Evolutionary conservation across 352 stramenopile species (phyloP).

Genomic region (Globisporangium spiculum): DNA sequence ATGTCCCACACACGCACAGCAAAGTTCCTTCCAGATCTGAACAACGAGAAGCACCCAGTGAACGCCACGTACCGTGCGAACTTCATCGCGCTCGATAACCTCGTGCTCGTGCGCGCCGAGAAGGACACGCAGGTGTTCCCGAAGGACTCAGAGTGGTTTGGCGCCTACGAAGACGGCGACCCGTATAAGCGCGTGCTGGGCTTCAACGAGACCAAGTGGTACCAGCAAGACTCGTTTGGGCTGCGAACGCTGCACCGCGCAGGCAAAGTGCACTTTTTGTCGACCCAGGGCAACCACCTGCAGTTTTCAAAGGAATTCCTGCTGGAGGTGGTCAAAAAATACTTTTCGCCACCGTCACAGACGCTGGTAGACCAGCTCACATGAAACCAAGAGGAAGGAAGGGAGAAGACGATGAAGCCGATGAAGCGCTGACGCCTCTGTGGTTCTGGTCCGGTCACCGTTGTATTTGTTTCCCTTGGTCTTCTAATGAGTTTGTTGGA

Average conservation of each 20-base stretch:
- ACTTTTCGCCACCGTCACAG: slow-evolving; percentile 35
- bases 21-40: slow-evolving; percentile 81
- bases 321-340: slow-evolving; percentile 78
- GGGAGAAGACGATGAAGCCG: not conserved
- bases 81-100: slow-evolving; percentile 79
- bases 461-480: not conserved
- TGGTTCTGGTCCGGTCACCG: not conserved
- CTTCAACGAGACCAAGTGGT: slow-evolving; percentile 94
- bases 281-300: slow-evolving; percentile 90
- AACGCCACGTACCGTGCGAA: slow-evolving; percentile 89
- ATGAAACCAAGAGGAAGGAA: not conserved
- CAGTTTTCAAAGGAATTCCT: slow-evolving; percentile 85
- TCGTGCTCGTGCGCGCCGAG: slow-evolving; percentile 89
- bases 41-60: slow-evolving; percentile 83
- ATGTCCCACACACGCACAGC: slow-evolving; percentile 23
- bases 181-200: slow-evolving; percentile 65
- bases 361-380: not conserved
- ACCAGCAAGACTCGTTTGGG: slow-evolving; percentile 90
- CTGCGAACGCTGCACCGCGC: slow-evolving; percentile 80
- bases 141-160: slow-evolving; percentile 86
- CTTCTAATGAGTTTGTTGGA: too few species aligned
- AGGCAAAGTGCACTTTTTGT: slow-evolving; percentile 89
- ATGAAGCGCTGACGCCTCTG: not conserved
- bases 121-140: slow-evolving; percentile 90
- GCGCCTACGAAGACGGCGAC: slow-evolving; percentile 75